Base-by-base conservation (phyloP, 1,139 yeast genomes). In the Nakaseomyces kungkrabaensis region DNA sequence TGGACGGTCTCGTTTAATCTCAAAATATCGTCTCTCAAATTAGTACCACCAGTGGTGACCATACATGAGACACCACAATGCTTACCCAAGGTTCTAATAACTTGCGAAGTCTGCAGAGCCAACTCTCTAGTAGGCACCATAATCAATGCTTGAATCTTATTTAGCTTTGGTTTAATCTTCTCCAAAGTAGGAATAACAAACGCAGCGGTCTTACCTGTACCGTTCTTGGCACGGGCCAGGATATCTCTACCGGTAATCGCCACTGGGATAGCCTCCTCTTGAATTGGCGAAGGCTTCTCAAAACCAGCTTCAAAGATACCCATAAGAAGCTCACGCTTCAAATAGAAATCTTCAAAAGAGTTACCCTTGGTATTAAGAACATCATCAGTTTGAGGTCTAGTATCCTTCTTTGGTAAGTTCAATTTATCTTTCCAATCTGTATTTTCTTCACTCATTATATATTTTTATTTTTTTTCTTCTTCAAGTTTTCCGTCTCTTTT, bases 11-110 rank as follows among this genome's bases (percentile, higher is more conserved):
- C 97, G 63, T 85, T 80, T 62, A 92, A 77, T 75, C 98, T 85
- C 63, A 92, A 71, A 62, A 92, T 90, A 72, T 92, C 99, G 71
- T 92, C 98, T 70, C 86, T 82, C 60, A 92, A 76, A 52, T 86
- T 81, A 46, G 98, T 94, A 66, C 99, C 99, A 70, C 99, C 99
- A 17, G 98, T 92, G 68, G 97, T 86, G 53, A 92, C 97, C 97
- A 94, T 92, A 68, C 95, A 89, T 67, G 90, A 86, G 58, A 88
- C 75, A 36, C 90, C 92, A 69, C 92, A 74, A 70, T 92, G 97
- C 68, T 89, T 90, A 54, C 97, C 97, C 57, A 92, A 77, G n/a
- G 97, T 90, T 71, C 94, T 84, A 53, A 94, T 96, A 42, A 92
- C 98, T 69, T 92, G 97, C 24, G 97, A 87, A 9, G 97, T 94